phyloP scores from a whole-genome alignment of 345 rosid genomes.

The Populus alba region DNA sequence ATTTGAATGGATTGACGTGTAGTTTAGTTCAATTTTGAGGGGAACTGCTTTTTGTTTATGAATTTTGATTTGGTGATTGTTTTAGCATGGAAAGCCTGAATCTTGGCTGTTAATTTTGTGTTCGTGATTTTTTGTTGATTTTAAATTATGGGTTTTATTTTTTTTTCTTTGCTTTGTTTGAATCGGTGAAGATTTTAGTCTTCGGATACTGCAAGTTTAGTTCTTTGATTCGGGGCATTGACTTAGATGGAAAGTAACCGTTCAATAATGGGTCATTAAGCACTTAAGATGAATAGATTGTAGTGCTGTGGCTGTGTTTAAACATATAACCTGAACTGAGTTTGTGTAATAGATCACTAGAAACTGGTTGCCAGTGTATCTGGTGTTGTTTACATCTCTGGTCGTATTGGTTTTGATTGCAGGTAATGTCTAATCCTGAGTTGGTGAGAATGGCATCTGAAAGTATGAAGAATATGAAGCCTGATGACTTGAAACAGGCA shows the following conservation, averaged over 20 bases:
- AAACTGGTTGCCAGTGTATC: neutral
- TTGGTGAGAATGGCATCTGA: slow-evolving; percentile 96
- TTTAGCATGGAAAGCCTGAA: neutral
- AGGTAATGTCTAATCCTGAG: slow-evolving; percentile 97
- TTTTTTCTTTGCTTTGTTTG: neutral
- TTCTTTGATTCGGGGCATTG: neutral
- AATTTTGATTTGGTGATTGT: neutral
- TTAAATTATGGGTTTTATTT: neutral
- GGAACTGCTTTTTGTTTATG: neutral
- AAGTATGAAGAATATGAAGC: slow-evolving; percentile 86
- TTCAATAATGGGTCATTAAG: neutral
- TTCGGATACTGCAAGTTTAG: neutral
- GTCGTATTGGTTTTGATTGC: neutral
- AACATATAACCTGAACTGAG: neutral
- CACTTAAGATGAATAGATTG: neutral
- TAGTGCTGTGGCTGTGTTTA: neutral
- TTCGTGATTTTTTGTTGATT: neutral
- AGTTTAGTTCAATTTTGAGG: neutral
- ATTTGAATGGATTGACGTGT: neutral
- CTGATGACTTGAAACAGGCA: slow-evolving; percentile 82
- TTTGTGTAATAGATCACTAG: neutral
- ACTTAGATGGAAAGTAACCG: neutral
- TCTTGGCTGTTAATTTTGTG: neutral
- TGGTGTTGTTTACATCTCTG: neutral
- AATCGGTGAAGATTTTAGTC: neutral